Base-by-base conservation (phyloP, 495 filamentous ascomycete genomes). In the Hyaloscypha hepaticicola region DNA sequence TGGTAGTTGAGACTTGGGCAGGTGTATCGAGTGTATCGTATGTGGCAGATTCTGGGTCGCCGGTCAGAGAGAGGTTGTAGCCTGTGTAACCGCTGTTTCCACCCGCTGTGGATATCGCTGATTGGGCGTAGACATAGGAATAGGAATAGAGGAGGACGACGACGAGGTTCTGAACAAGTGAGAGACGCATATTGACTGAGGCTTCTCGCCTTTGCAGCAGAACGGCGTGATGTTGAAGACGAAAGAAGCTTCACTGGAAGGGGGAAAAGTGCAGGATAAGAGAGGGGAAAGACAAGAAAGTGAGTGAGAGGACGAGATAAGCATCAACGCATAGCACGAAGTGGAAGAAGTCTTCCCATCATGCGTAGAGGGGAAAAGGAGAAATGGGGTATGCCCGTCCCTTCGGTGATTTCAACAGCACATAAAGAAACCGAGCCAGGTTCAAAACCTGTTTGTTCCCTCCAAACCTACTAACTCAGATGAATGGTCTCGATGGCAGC, bases 1-100 rank as follows among this genome's bases (percentile, higher is more conserved):
- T 58, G 19, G 75, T 73, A 9, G 77, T 64, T 31, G 72, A 74
- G 22, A 77, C 75, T 53, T 77, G 78, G 7, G 75, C 62, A 0
- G 67, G 60, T 1, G 83, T 85, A 65, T 76, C 70, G 31, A 76
- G 79, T 0, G 83, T 86, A 29, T 80, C 77, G 71, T 84, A 86
- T 41, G 77, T 64, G 16, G 73, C 76, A 19, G 79, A 75, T 22
- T 79, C 75, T 6, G 78, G 77, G 63, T 84, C 81, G 34, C 80
- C 80, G 29, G 75, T 73, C 45, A 77, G 69, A 24, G 77, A 74
- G 58, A 84, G 81, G 41, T 77, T 74, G 74, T 86, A 86, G 26
- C 83, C 83, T 25, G 79, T 77, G 69, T 86, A 86, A 45, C 82
- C 83, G 56, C 72, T 61, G 9, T 73, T 67, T 3, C 34, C 27